phyloP scores from a whole-genome alignment of 208 protist genomes.

The Perkinsela sp. region DNA sequence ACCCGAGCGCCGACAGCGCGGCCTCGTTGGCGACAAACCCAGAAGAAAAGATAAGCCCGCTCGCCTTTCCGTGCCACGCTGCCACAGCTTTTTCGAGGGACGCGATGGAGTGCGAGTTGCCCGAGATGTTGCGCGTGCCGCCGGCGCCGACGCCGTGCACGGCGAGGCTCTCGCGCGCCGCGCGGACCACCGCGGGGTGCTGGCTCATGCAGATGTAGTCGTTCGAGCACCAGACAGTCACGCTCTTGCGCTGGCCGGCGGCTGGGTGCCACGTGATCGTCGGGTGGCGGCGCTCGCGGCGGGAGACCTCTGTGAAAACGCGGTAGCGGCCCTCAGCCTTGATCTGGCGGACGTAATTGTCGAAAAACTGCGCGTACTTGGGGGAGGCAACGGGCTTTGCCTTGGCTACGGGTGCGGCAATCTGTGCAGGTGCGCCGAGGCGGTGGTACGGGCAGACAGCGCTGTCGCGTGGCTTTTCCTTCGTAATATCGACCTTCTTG shows the following conservation, averaged over 20 bases:
- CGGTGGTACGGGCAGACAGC: too few species aligned
- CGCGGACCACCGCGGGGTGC: conserved; percentile 16
- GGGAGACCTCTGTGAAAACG: conserved; percentile 5
- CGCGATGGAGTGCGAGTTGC: conserved; percentile 19
- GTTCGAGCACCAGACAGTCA: conserved; percentile 61
- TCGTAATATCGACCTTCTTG: too few species aligned
- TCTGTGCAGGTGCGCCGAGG: too few species aligned
- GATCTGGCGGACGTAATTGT: conserved; percentile 2
- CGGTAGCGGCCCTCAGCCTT: conserved; percentile 5
- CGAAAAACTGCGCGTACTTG: conserved; percentile 6
- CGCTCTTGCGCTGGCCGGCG: conserved; percentile 5
- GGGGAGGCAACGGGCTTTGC: too few species aligned
- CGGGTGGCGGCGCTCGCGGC: conserved; percentile 3
- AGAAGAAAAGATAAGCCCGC: conserved; percentile 30
- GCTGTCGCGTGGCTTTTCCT: too few species aligned
- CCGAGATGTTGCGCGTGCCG: conserved; percentile 56
- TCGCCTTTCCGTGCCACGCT: conserved; percentile 29
- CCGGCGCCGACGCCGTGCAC: conserved; percentile 31
- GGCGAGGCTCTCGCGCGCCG: conserved; percentile 14
- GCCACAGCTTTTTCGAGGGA: conserved; percentile 33
- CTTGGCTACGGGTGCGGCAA: too few species aligned
- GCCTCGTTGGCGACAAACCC: conserved; percentile 30
- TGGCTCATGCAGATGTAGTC: conserved; percentile 66
- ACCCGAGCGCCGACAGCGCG: conserved; percentile 21
- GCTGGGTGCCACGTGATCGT: conserved; percentile 3